phyloP scores from a whole-genome alignment of 306 rosid genomes.

The Erythrophleum fordii region DNA sequence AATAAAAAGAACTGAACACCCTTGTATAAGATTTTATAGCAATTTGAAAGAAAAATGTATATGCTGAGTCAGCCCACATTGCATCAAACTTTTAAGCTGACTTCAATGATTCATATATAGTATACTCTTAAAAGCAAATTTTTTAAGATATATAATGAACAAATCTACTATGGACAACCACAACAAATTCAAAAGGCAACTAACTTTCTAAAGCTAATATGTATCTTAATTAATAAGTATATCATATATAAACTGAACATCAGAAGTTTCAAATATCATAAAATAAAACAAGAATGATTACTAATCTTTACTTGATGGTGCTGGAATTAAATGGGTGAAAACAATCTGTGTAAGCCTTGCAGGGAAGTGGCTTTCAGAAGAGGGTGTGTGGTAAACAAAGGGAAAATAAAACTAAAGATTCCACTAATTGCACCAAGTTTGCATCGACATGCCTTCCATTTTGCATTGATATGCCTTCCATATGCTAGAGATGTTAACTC shows the following conservation, averaged over 20 bases:
- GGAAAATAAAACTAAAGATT: background rate
- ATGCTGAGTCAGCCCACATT: background rate
- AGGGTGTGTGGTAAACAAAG: background rate
- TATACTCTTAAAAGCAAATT: background rate
- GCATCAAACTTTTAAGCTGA: conserved; percentile 1
- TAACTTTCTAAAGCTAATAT: background rate
- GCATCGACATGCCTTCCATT: conserved; percentile 12
- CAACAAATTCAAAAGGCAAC: background rate
- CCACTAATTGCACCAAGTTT: conserved; percentile 4
- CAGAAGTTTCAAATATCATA: conserved; percentile 17
- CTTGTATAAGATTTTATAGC: background rate
- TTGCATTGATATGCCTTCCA: conserved; percentile 17
- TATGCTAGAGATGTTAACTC: conserved; percentile 16
- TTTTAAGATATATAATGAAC: background rate
- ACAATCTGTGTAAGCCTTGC: background rate
- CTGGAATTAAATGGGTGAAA: conserved; percentile 22
- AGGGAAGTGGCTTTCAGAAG: conserved; percentile 2
- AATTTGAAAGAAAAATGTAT: background rate
- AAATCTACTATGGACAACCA: background rate
- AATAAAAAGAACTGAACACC: background rate
- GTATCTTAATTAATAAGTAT: background rate
- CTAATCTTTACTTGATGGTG: conserved; percentile 9
- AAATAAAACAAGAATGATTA: conserved; percentile 7
- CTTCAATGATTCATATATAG: conserved; percentile 15
- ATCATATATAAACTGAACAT: background rate